Conservation (phyloP, 2,329 filamentous ascomycete species). For the Geosmithia morbida region DNA sequence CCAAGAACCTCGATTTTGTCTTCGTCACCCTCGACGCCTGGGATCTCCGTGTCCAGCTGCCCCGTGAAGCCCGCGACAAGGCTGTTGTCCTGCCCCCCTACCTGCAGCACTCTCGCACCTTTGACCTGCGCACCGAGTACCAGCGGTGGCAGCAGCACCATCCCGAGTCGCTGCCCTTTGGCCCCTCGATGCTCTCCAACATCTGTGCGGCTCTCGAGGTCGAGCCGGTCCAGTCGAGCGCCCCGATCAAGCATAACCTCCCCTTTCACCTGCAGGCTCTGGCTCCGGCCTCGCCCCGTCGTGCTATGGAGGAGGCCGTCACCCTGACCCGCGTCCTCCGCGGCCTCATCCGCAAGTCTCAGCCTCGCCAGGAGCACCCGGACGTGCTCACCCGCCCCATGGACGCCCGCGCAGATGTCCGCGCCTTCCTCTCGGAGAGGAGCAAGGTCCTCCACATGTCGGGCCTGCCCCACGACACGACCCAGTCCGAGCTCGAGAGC, state of each 20-base stretch:
- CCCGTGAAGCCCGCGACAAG: conserved; percentile 95
- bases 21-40: conserved; percentile 97
- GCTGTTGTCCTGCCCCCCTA: conserved; percentile 92
- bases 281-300: conserved; percentile 84
- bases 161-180: conserved; percentile 92
- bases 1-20: conserved; percentile 89
- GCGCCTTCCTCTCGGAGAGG: conserved; percentile 87
- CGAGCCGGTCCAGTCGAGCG: conserved; percentile 91
- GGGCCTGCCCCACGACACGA: conserved; percentile 92
- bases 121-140: conserved; percentile 93
- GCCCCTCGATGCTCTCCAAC: conserved; percentile 87
- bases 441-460: conserved; percentile 99
- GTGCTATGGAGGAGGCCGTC: conserved; percentile 95
- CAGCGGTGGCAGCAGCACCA: conserved; percentile 98
- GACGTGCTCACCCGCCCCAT: conserved; percentile 91
- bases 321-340: conserved; percentile 86
- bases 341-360: conserved; percentile 89
- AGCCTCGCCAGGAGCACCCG: conserved; percentile 82
- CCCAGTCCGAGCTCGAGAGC: conserved; percentile 94
- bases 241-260: conserved; percentile 96
- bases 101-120: conserved; percentile 93
- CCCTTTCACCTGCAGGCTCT: conserved; percentile 95
- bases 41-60: conserved; percentile 95
- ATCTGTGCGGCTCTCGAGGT: conserved; percentile 98
- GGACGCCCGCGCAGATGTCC: conserved; percentile 91